A percentile compares a stretch with the other conserved stretches of the same genome.
phyloP scores from a whole-genome alignment of 2,329 filamentous ascomycete species.

The Chalara sp. region DNA sequence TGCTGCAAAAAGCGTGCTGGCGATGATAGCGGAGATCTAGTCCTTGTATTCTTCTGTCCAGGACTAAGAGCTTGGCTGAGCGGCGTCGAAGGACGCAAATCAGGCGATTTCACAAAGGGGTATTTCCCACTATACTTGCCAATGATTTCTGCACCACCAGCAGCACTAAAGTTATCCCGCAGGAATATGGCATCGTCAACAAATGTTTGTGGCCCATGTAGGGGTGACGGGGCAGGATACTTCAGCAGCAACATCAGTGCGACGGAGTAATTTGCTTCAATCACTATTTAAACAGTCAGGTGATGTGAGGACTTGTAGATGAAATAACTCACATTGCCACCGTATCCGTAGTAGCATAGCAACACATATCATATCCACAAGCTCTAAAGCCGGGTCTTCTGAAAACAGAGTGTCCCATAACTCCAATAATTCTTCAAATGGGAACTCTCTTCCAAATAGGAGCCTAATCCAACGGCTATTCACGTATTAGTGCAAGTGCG shows the following conservation, averaged over 20 bases:
- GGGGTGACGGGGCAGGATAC: slow-evolving; percentile 62
- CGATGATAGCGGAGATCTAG: slow-evolving; percentile 24
- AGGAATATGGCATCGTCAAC: slow-evolving; percentile 80
- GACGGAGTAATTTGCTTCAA: slow-evolving; percentile 81
- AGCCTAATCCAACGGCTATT: slow-evolving; percentile 77
- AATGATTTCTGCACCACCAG: slow-evolving; percentile 60
- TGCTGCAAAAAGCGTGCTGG: slow-evolving; percentile 38
- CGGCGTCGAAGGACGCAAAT: slow-evolving; percentile 22
- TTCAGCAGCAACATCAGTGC: slow-evolving; percentile 77
- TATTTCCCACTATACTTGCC: slow-evolving; percentile 60
- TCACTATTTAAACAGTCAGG: slow-evolving; percentile 44
- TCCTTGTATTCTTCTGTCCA: slow-evolving; percentile 16
- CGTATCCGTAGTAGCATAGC: slow-evolving; percentile 89
- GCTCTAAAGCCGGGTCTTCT: slow-evolving; percentile 69
- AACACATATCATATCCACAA: slow-evolving; percentile 87
- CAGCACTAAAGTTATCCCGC: slow-evolving; percentile 52
- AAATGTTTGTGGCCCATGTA: slow-evolving; percentile 67
- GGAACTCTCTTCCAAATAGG: slow-evolving; percentile 87
- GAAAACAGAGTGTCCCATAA: slow-evolving; percentile 93
- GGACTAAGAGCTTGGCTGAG: slow-evolving; percentile 15
- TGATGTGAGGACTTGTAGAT: neutral
- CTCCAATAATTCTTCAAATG: slow-evolving; percentile 73
- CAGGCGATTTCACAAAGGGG: slow-evolving; percentile 29
- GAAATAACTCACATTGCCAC: slow-evolving; percentile 64
- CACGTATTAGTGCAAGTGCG: slow-evolving; percentile 1